Conservation (phyloP, 2,329 filamentous ascomycete genomes). For the Gnomoniopsis smithogilvyi region DNA sequence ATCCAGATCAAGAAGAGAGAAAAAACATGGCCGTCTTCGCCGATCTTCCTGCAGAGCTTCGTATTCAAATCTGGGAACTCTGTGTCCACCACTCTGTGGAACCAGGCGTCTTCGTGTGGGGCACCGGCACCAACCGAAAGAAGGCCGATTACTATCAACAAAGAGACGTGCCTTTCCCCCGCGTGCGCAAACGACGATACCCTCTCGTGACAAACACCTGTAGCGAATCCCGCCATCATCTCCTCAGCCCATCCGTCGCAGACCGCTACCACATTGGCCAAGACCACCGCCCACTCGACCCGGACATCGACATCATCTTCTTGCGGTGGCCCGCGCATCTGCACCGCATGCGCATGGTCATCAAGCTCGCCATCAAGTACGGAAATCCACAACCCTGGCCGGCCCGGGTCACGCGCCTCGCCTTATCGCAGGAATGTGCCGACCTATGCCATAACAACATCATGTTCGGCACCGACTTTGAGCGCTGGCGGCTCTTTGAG, state of each 20-base stretch:
- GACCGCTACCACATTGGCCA: not conserved
- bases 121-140: not conserved
- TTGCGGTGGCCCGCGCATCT: conserved; percentile 31
- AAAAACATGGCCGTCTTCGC: not conserved
- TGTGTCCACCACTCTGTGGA: not conserved
- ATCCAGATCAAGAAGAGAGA: not conserved
- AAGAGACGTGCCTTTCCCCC: not conserved
- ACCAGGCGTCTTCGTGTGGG: not conserved
- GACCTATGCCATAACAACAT: not conserved
- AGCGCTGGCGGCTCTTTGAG: not conserved
- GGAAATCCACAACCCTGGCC: not conserved
- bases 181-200: not conserved
- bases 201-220: not conserved
- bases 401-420: not conserved
- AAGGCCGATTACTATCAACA: not conserved
- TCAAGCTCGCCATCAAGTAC: conserved; percentile 26
- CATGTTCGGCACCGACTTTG: not conserved
- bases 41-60: not conserved
- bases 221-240: not conserved
- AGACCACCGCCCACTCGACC: not conserved
- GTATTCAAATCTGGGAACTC: not conserved
- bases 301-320: conserved; percentile 30
- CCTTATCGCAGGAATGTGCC: not conserved
- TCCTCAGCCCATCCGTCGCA: not conserved
- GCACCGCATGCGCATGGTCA: conserved; percentile 36